These are phyloP conservation scores for Circinella minor DNA, from an alignment of 371 early-diverging fungal genomes.

Conservation along the genomic window DNA sequence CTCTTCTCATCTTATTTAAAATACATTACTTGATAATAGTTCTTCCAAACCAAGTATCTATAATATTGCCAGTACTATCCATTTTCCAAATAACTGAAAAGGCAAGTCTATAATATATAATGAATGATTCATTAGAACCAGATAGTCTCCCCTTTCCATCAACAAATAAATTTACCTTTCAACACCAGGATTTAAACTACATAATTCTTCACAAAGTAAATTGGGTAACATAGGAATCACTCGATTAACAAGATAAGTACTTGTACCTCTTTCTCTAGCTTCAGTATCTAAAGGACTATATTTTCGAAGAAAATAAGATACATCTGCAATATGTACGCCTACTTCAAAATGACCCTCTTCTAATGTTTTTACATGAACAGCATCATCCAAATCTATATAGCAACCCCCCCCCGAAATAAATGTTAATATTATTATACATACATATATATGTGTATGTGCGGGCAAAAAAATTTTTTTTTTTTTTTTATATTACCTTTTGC, in stretches of 20 bases:
- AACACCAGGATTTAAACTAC: conserved; percentile 43
- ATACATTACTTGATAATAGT: conserved; percentile 72
- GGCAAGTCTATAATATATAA: conserved; percentile 28
- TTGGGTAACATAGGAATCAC: conserved; percentile 98
- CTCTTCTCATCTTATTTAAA: too few species aligned
- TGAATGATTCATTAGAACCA: not conserved
- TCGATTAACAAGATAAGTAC: conserved; percentile 91
- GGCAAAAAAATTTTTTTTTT: too few species aligned
- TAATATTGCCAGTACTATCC: conserved; percentile 60
- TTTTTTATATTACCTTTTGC: conserved; percentile 67
- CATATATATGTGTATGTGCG: too few species aligned
- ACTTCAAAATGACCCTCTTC: conserved; percentile 79
- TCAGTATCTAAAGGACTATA: conserved; percentile 60
- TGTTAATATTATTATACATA: too few species aligned
- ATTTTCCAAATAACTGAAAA: conserved; percentile 81
- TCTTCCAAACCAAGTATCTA: conserved; percentile 69
- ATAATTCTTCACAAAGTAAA: conserved; percentile 82
- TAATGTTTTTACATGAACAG: conserved; percentile 72
- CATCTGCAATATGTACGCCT: conserved; percentile 63
- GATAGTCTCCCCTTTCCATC: not conserved
- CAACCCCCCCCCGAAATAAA: too few species aligned
- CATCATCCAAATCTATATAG: conserved; percentile 86
- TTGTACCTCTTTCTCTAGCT: conserved; percentile 89
- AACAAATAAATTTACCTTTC: conserved; percentile 36
- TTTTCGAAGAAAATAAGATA: conserved; percentile 9